phyloP scores from a whole-genome alignment of 768 basidiomycete species.

The Coprinopsis strossmayeri region DNA sequence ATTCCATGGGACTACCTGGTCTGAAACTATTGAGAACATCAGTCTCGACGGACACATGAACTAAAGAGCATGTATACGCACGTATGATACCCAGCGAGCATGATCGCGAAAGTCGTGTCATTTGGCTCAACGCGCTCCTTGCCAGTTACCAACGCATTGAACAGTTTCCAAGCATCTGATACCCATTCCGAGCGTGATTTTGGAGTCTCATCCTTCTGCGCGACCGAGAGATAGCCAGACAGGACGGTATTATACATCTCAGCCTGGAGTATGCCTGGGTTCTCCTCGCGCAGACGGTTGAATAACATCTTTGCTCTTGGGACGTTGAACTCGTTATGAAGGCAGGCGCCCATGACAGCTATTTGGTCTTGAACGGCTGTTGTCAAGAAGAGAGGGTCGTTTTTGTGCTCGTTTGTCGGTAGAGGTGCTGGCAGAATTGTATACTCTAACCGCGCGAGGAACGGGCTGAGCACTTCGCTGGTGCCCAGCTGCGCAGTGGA shows the following conservation, averaged over 20 bases:
- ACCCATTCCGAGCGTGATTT: constrained; percentile 47
- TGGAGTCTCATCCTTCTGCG: constrained; percentile 35
- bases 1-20: too few relatives aligned
- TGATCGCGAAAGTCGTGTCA: constrained; percentile 57
- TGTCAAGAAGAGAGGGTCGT: constrained; percentile 56
- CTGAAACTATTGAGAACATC: too few relatives aligned
- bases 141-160: constrained; percentile 45
- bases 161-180: constrained; percentile 55
- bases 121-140: constrained; percentile 44
- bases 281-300: constrained; percentile 42
- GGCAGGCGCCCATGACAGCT: constrained; percentile 78
- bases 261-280: constrained; percentile 27
- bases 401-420: constrained; percentile 35
- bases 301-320: constrained; percentile 73
- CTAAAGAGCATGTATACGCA: constrained; percentile 20
- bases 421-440: constrained; percentile 65
- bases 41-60: too few relatives aligned
- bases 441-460: constrained; percentile 21
- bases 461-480: constrained; percentile 7
- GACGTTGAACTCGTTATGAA: constrained; percentile 70
- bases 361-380: constrained; percentile 62
- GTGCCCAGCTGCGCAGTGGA: constrained; percentile 4
- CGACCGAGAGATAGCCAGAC: constrained; percentile 57
- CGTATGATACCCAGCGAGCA: constrained; percentile 57
- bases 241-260: constrained; percentile 65